These are phyloP conservation scores for Talaromyces marneffei DNA, from an alignment of 2,329 filamentous ascomycete species.

Conservation along the genomic window DNA sequence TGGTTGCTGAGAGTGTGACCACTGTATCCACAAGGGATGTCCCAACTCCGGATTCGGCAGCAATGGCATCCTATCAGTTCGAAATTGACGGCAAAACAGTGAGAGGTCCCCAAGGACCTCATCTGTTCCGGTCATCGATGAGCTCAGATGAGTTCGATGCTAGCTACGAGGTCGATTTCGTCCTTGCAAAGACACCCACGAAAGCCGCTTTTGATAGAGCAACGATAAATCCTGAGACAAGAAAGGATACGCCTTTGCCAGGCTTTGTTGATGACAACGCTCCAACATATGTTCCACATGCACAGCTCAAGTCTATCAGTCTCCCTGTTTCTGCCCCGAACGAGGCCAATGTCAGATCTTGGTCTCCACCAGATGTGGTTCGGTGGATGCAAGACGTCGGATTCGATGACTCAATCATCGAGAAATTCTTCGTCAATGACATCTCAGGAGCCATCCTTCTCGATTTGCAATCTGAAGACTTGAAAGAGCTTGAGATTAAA, in stretches of 20 bases:
- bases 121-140: slow-evolving; percentile 68
- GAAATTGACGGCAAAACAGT: slow-evolving; percentile 55
- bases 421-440: slow-evolving; percentile 85
- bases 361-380: slow-evolving; percentile 26
- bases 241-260: slow-evolving; percentile 22
- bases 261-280: not conserved
- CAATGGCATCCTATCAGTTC: slow-evolving; percentile 58
- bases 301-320: slow-evolving; percentile 18
- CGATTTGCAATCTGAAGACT: slow-evolving; percentile 81
- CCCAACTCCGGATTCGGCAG: slow-evolving; percentile 66
- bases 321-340: slow-evolving; percentile 18
- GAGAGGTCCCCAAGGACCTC: slow-evolving; percentile 75
- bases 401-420: slow-evolving; percentile 68
- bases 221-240: no score
- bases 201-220: no score
- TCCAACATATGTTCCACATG: not conserved
- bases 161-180: slow-evolving; percentile 18
- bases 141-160: slow-evolving; percentile 17
- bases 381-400: slow-evolving; percentile 75
- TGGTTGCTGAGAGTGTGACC: slow-evolving; percentile 68
- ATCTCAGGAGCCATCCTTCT: slow-evolving; percentile 83
- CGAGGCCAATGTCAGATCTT: slow-evolving; percentile 23
- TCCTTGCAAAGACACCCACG: slow-evolving; percentile 17
- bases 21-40: slow-evolving; percentile 83
- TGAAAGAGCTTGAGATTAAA: slow-evolving; percentile 58